Evolutionary conservation across 768 basidiomycete species (phyloP).

Genomic region (Albatrellus ellisii): DNA sequence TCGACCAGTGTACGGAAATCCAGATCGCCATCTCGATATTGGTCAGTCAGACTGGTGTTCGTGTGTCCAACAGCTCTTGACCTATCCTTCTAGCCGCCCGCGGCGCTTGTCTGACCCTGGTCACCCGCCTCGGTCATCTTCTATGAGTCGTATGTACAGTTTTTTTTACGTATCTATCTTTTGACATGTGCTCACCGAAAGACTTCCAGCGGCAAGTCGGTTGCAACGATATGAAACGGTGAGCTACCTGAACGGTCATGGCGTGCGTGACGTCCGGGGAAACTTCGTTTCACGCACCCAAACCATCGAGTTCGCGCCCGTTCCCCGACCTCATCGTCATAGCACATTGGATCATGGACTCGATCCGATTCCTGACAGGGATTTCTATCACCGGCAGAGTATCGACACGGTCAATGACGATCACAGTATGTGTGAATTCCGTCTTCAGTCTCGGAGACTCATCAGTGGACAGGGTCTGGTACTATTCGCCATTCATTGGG

Average conservation of each 20-base stretch:
- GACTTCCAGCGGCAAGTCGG: too few species aligned
- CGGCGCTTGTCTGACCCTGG: too few species aligned
- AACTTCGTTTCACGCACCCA: constrained; percentile 25
- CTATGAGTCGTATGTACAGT: too few species aligned
- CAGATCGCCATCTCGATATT: too few species aligned
- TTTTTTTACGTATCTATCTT: too few species aligned
- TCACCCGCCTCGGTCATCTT: too few species aligned
- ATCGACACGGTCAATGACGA: not conserved
- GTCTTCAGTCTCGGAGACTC: constrained; percentile 2
- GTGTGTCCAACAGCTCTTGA: not conserved
- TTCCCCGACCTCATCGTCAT: constrained; percentile 17
- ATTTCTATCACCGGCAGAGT: not conserved
- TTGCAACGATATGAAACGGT: too few species aligned
- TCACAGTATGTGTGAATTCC: constrained; percentile 5
- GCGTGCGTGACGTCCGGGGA: too few species aligned
- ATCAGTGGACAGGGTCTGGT: constrained; percentile 3
- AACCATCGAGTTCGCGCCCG: constrained; percentile 41
- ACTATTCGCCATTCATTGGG: constrained; percentile 7
- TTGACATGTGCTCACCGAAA: too few species aligned
- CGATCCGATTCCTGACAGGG: constrained; percentile 2
- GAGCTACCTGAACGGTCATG: too few species aligned
- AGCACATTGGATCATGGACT: constrained; percentile 11
- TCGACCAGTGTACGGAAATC: too few species aligned
- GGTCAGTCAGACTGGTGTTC: not conserved
- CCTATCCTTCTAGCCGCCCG: not conserved